These are phyloP conservation scores for Metschnikowia aberdeeniae DNA, from an alignment of 805 yeast species.

Conservation along the genomic window DNA sequence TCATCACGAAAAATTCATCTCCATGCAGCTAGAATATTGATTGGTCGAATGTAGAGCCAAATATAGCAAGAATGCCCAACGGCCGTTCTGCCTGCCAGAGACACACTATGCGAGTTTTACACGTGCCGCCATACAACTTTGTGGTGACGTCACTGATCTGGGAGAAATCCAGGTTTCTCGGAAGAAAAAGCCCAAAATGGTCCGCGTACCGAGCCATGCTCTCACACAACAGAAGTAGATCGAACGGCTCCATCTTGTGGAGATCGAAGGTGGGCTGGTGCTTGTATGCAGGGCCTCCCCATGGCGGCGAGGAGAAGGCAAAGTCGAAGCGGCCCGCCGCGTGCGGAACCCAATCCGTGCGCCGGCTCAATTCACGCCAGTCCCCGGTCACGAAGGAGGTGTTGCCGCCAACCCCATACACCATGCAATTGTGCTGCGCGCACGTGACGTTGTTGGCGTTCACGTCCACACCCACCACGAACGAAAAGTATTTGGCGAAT, in stretches of 20 bases:
- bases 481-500: conserved; percentile 55
- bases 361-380: conserved; percentile 35
- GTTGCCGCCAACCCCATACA: conserved; percentile 56
- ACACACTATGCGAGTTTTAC: conserved; percentile 14
- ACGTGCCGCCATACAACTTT: conserved; percentile 23
- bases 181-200: conserved; percentile 59
- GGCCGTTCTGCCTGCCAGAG: conserved; percentile 15
- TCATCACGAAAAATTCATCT: not conserved
- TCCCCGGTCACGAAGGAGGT: conserved; percentile 49
- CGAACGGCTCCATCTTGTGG: conserved; percentile 42
- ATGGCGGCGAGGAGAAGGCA: conserved; percentile 77
- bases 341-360: conserved; percentile 32
- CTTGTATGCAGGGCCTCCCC: conserved; percentile 76
- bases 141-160: conserved; percentile 49
- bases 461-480: conserved; percentile 60
- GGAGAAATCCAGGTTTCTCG: conserved; percentile 52
- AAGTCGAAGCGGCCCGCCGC: conserved; percentile 40
- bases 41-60: conserved; percentile 10
- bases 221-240: conserved; percentile 41
- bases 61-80: conserved; percentile 14
- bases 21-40: not conserved
- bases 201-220: conserved; percentile 39
- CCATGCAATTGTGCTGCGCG: conserved; percentile 57
- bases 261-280: conserved; percentile 41
- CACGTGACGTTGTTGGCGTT: conserved; percentile 61